A percentile compares a stretch with the other conserved stretches of the same genome.
phyloP scores from a whole-genome alignment of 257 asterid species.

The Rehmannia glutinosa region DNA sequence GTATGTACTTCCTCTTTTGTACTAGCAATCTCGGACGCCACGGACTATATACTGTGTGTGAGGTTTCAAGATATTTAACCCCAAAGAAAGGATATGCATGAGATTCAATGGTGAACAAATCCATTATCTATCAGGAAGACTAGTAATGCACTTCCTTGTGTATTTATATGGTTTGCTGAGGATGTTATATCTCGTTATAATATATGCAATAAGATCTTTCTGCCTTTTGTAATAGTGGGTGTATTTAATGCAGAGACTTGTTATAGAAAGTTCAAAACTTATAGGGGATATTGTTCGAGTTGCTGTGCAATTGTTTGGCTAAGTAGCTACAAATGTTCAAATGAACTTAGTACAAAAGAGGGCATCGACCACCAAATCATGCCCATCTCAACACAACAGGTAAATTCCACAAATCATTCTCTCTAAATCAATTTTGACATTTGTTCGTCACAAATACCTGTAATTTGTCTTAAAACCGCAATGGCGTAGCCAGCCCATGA shows the following conservation, averaged over 20 bases:
- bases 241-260: constrained; percentile 35
- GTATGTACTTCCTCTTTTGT: too few relatives aligned
- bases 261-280: constrained; percentile 32
- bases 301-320: constrained; percentile 69
- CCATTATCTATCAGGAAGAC: too few relatives aligned
- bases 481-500: too few relatives aligned
- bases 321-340: constrained; percentile 38
- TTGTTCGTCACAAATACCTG: too few relatives aligned
- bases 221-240: not conserved
- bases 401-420: constrained; percentile 5
- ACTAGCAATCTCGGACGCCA: too few relatives aligned
- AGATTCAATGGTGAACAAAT: too few relatives aligned
- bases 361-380: constrained; percentile 31
- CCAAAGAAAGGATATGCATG: too few relatives aligned
- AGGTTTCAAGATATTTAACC: not conserved
- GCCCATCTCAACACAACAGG: constrained; percentile 57
- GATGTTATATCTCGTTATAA: not conserved
- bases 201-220: too few relatives aligned
- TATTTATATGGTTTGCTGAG: not conserved
- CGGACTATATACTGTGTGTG: too few relatives aligned
- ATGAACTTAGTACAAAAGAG: constrained; percentile 10
- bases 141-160: too few relatives aligned
- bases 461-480: too few relatives aligned
- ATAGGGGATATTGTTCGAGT: constrained; percentile 62
- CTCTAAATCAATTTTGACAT: not conserved